Evolutionary conservation across 768 basidiomycete genomes (phyloP).

Genomic region (Macrocybe gigantea): DNA sequence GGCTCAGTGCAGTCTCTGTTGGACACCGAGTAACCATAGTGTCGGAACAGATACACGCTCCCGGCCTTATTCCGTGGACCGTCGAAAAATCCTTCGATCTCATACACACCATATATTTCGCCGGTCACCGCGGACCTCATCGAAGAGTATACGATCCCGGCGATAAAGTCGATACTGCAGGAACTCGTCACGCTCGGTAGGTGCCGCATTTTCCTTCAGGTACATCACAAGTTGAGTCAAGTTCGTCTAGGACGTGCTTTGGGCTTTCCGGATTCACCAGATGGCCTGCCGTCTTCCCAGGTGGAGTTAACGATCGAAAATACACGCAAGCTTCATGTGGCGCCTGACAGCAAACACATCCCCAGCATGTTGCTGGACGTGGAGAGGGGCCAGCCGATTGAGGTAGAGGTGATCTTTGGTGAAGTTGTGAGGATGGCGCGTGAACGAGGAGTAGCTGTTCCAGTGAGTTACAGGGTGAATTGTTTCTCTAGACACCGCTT

Average conservation of each 20-base stretch:
- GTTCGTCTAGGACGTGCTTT: conserved; percentile 10
- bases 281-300: conserved; percentile 39
- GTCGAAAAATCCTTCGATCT: conserved; percentile 25
- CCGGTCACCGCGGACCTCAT: conserved; percentile 36
- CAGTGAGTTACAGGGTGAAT: conserved; percentile 31
- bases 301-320: conserved; percentile 28
- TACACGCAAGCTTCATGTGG: conserved; percentile 29
- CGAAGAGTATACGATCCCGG: conserved; percentile 37
- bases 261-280: conserved; percentile 15
- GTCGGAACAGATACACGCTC: conserved; percentile 29
- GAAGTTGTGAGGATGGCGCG: conserved; percentile 50
- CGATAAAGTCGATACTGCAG: conserved; percentile 36
- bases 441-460: conserved; percentile 35
- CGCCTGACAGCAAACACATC: conserved; percentile 35
- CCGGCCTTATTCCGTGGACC: conserved; percentile 47
- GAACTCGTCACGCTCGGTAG: conserved; percentile 40
- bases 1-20: conserved; percentile 40
- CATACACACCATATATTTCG: conserved; percentile 34
- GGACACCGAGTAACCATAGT: conserved; percentile 1
- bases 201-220: background rate
- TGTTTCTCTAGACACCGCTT: background rate
- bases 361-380: conserved; percentile 59
- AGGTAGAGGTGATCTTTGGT: conserved; percentile 59
- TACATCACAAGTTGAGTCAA: background rate
- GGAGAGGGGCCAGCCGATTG: conserved; percentile 45